Conservation (phyloP, 495 filamentous ascomycete genomes). For the Neurospora sp. region DNA sequence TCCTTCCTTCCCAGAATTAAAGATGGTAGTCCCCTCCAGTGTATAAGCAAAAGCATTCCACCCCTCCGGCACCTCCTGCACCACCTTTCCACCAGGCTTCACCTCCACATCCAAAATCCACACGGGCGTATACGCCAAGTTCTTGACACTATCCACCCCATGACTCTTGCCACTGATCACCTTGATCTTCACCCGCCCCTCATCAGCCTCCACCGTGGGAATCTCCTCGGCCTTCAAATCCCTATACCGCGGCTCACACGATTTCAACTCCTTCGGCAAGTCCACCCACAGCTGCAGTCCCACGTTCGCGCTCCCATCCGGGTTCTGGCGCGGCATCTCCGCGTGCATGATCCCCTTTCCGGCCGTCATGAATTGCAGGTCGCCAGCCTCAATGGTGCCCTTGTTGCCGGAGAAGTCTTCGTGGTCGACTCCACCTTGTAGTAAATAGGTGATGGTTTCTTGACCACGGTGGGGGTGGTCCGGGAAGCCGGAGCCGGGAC, state of each 20-base stretch:
- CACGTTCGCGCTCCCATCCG: slow-evolving; percentile 67
- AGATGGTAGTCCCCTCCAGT: slow-evolving; percentile 56
- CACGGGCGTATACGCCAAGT: slow-evolving; percentile 89
- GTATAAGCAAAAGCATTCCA: slow-evolving; percentile 93
- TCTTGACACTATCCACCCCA: slow-evolving; percentile 76
- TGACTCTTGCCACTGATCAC: slow-evolving; percentile 78
- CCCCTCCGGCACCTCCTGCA: slow-evolving; percentile 62
- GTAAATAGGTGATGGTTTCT: slow-evolving; percentile 87
- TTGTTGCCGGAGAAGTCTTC: slow-evolving; percentile 90
- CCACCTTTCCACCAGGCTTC: slow-evolving; percentile 62
- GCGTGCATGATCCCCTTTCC: slow-evolving; percentile 90
- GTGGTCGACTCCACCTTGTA: slow-evolving; percentile 78
- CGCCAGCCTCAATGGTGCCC: slow-evolving; percentile 75
- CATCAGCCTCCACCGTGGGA: slow-evolving; percentile 56
- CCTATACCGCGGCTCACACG: slow-evolving; percentile 83
- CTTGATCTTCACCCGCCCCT: slow-evolving; percentile 67
- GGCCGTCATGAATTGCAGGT: slow-evolving; percentile 96
- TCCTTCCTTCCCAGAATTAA: slow-evolving; percentile 43
- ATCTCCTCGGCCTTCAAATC: slow-evolving; percentile 72
- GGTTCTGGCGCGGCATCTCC: slow-evolving; percentile 82
- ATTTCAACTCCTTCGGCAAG: slow-evolving; percentile 69
- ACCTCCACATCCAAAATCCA: slow-evolving; percentile 88
- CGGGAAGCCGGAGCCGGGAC: slow-evolving; percentile 57
- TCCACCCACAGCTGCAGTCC: slow-evolving; percentile 96
- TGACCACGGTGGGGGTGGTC: slow-evolving; percentile 36